A percentile compares a stretch with the other conserved stretches of the same genome.
Conservation (phyloP, 257 asterid species). For the Verbena officinalis region DNA sequence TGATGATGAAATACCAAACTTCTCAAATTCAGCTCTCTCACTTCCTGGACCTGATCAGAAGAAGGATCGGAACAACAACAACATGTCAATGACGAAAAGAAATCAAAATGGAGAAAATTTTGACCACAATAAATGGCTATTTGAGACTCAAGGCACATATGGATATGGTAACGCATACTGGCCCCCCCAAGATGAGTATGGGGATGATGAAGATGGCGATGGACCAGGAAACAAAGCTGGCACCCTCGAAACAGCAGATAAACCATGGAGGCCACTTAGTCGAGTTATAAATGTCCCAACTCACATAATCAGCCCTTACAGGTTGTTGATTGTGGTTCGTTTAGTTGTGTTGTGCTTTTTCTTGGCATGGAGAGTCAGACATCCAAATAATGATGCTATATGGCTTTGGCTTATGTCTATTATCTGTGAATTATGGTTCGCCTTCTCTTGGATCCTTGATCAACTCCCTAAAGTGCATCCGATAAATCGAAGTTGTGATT, state of each 20-base stretch:
- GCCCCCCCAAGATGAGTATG: constrained; percentile 69
- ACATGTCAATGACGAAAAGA: constrained; percentile 78
- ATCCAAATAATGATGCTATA: constrained; percentile 61
- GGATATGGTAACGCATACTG: constrained; percentile 89
- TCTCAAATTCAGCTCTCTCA: constrained; percentile 56
- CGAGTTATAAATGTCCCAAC: constrained; percentile 58
- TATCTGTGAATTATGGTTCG: constrained; percentile 63
- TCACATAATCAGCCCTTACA: constrained; percentile 78
- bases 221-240: constrained; percentile 34
- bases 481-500: constrained; percentile 40
- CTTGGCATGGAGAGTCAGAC: constrained; percentile 55
- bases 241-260: constrained; percentile 56
- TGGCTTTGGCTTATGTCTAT: constrained; percentile 70
- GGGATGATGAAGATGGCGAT: constrained; percentile 50
- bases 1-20: constrained; percentile 68
- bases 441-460: constrained; percentile 68
- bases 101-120: constrained; percentile 76
- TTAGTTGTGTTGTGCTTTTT: constrained; percentile 44
- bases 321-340: constrained; percentile 49
- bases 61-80: constrained; percentile 34
- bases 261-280: constrained; percentile 88
- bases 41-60: constrained; percentile 66
- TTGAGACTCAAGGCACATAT: constrained; percentile 84
- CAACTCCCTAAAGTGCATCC: constrained; percentile 60
- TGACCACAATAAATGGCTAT: constrained; percentile 83